Conservation (phyloP, 345 rosid species). For the Linum trigynum region DNA sequence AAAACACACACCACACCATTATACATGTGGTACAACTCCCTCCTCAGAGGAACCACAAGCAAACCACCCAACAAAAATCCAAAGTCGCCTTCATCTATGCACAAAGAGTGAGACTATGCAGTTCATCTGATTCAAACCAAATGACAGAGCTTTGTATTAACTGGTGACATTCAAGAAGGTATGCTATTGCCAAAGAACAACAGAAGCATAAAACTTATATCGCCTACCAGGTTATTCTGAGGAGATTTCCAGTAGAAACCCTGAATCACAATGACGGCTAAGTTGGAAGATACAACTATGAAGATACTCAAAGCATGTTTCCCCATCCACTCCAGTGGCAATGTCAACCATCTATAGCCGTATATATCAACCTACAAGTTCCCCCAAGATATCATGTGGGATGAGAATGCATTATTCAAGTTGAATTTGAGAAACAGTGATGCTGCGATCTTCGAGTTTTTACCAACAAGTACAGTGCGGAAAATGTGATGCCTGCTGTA, state of each 20-base stretch:
- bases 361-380: conserved; percentile 30
- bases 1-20: not conserved
- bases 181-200: not conserved
- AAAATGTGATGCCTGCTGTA: conserved; percentile 30
- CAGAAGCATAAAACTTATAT: not conserved
- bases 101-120: conserved; percentile 22
- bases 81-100: conserved; percentile 11
- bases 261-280: conserved; percentile 26
- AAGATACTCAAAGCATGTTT: conserved; percentile 35
- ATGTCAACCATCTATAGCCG: conserved; percentile 20
- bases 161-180: not conserved
- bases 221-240: conserved; percentile 30
- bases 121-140: conserved; percentile 25
- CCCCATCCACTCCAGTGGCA: conserved; percentile 38
- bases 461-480: conserved; percentile 33
- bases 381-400: not conserved
- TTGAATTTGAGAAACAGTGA: not conserved
- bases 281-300: conserved; percentile 28
- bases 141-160: not conserved
- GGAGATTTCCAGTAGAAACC: conserved; percentile 34
- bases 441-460: not conserved
- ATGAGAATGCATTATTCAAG: conserved; percentile 1
- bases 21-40: not conserved
- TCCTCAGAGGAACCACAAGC: not conserved
- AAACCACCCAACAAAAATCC: not conserved